Base-by-base conservation (phyloP, 1,139 yeast genomes). In the Debaryomyces subglobosus region DNA sequence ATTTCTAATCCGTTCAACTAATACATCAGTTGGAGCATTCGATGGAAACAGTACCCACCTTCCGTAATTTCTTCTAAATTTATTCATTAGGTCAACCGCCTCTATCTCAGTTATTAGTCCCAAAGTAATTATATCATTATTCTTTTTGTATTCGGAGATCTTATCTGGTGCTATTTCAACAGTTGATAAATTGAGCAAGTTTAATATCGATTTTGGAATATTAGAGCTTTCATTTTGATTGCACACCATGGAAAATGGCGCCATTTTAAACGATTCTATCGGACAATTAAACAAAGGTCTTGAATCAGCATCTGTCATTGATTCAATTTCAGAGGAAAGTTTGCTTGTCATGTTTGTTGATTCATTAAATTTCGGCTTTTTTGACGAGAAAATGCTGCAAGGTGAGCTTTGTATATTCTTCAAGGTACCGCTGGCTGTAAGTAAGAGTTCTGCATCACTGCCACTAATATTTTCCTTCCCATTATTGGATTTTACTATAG, bases 11-110 rank as follows among this genome's bases (percentile, higher is more conserved):
- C 79, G 65, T n/a, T 72, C 78, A 8, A 87, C 70, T 34, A 88
- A 66, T 21, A 68, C 72, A 16, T 69, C 77, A 0, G 86, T 77
- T 1, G 83, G 67, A 34, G 80, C 63, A 21, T 70, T 70, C 39
- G 79, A 77, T 0, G 94, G 91, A 47, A 88, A 82, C 50, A 89
- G 84, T 3, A 86, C 85, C 96, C 96, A 88, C 36, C 89, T 71
- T 8, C 91, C 90, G 59, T 85, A 87, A 58, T 86, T 78, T 49
- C 83, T 78, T 44, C 88, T 69, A 60, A 88, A 88, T 47, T 79
- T 80, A 46, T 75, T 74, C 55, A 88, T 65, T 36, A 87, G 64
- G 30, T 72, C 74, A 7, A 75, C 58, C 0, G 81, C 81, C 55
- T 85, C 84, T 3, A 65, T 64, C 43, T 74, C 63, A 0, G 82